Conservation (phyloP, 441 rosid genomes). For the Populus trichocarpa region DNA sequence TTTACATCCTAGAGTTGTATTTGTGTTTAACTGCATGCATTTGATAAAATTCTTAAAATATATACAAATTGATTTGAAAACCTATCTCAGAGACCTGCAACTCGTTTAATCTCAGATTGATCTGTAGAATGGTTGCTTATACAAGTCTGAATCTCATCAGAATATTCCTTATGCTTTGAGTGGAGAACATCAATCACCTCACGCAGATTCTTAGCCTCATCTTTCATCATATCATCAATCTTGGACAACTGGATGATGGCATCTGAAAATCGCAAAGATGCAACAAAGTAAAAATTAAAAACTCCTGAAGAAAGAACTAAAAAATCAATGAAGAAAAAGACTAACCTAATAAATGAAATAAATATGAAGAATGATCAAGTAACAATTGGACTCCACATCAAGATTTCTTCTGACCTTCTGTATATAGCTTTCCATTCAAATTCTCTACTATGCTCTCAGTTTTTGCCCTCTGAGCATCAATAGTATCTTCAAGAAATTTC, state of each 20-base stretch:
- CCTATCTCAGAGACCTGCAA: slow-evolving; percentile 52
- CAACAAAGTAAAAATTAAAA: slow-evolving; percentile 14
- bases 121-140: slow-evolving; percentile 51
- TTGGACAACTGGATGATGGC: slow-evolving; percentile 52
- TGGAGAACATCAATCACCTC: slow-evolving; percentile 61
- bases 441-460: slow-evolving; percentile 50
- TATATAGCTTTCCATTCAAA: slow-evolving; percentile 40
- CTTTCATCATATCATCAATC: slow-evolving; percentile 83
- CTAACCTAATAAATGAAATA: slow-evolving; percentile 22
- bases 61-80: slow-evolving; percentile 2
- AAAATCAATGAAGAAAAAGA: slow-evolving; percentile 11
- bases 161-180: slow-evolving; percentile 60
- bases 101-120: slow-evolving; percentile 67
- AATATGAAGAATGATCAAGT: slow-evolving; percentile 20
- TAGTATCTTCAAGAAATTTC: slow-evolving; percentile 62
- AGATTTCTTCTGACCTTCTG: slow-evolving; percentile 65
- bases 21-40: slow-evolving; percentile 4
- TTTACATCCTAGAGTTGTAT: not conserved
- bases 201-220: slow-evolving; percentile 59
- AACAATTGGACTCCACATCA: slow-evolving; percentile 23
- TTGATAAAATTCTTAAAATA: slow-evolving; percentile 2
- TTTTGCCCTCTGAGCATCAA: slow-evolving; percentile 60
- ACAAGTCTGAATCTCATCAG: slow-evolving; percentile 49
- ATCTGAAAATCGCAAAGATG: slow-evolving; percentile 39
- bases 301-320: not conserved